Base-by-base conservation (phyloP, 495 filamentous ascomycete genomes). In the Podospora fimiseda region DNA sequence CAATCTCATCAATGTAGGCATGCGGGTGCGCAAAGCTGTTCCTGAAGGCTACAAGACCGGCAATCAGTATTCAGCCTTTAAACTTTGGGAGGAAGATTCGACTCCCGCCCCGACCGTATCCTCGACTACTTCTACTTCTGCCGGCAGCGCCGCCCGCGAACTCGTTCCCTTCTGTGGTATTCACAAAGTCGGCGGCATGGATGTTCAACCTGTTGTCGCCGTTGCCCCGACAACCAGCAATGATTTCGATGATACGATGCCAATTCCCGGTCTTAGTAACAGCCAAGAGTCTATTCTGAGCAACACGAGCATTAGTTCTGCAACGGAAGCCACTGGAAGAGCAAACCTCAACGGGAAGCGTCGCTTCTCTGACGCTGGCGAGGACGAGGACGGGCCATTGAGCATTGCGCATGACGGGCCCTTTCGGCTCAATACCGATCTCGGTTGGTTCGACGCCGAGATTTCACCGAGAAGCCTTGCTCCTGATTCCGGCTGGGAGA, bases 21-120 rank as follows among this genome's bases (percentile, higher is more conserved):
- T 96, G 88, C 83, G 90, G 30, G 80, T 97, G 47, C 85, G 92
- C 54, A 96, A 97, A 69, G 84, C 86, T 9, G 83, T 97, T 2
- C 87, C 88, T 0, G 90, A 95, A 52, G 92, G 92, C 48, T 95
- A 95, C 74, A 94, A 92, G 71, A 92, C 87, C 11, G 78, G 80
- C 55, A 62, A 61, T 73, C 51, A 55, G 52, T 71, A 78, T 63
- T 67, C 59, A 39, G 63, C 59, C 51, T 75, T 76, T 53, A 58
- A 61, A 6, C 67, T 79, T 13, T 79, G 74, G 69, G 54, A 68
- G 37, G 71, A 78, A 5, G 43, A 57, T 22, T 21, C 23, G 42
- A 21, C 2, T 40, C 40, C 38, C 39, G 22, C 44, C 46, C 20
- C 51, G 43, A 36, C 24, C 36, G 16, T 27, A 23, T 2, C 38